phyloP scores from a whole-genome alignment of 495 filamentous ascomycete species.

The Penicillium roqueforti region DNA sequence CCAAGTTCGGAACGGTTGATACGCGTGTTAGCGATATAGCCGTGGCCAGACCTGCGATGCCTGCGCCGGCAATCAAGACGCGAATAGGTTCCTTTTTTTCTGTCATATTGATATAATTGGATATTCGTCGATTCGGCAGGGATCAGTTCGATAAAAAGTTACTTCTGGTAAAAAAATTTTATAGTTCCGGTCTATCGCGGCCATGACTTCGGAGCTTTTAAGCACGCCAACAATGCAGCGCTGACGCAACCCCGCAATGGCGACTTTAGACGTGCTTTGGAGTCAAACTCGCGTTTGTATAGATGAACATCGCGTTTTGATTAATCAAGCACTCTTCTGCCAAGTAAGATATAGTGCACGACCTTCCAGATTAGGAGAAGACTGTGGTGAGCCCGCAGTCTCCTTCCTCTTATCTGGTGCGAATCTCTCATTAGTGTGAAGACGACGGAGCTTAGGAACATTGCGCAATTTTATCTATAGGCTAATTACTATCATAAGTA shows the following conservation, averaged over 20 bases:
- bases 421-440: background rate
- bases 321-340: background rate
- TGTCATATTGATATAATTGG: slow-evolving; percentile 8
- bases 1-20: slow-evolving; percentile 28
- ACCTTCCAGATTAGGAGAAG: background rate
- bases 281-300: background rate
- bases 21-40: slow-evolving; percentile 39
- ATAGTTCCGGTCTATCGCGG: background rate
- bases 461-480: slow-evolving; percentile 9
- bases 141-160: background rate
- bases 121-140: background rate
- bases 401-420: background rate
- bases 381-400: background rate
- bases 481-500: background rate
- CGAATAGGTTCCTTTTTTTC: slow-evolving; percentile 22
- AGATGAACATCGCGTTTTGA: background rate
- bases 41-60: slow-evolving; percentile 45
- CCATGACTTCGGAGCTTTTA: background rate
- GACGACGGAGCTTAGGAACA: slow-evolving; percentile 7
- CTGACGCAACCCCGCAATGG: slow-evolving; percentile 17
- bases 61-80: slow-evolving; percentile 45
- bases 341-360: background rate
- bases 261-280: slow-evolving; percentile 15
- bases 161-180: background rate
- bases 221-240: slow-evolving; percentile 27